Evolutionary conservation across 192 early-diverging fungal genomes (phyloP), one percentile per base, ranked within the genome.

Genomic region (Podila epigama): DNA sequence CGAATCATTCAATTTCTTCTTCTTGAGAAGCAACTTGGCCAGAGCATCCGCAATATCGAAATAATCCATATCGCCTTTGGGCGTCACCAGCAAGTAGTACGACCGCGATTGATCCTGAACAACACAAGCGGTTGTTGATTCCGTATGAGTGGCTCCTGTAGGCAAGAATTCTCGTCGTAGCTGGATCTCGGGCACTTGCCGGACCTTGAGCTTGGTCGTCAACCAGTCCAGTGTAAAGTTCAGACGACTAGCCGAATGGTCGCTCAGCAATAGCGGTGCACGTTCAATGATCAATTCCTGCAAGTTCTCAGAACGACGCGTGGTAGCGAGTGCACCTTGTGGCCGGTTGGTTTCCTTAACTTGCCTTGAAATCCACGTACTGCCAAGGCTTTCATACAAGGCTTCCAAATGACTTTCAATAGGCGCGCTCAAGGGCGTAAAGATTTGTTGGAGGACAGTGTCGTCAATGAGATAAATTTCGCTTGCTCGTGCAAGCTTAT

Each of bases 401-500:
- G 79, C 60, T 70, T 97, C 93, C 22, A 97, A 66, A 5, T 91
- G 58, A 7, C 83, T 81, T 29, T 95, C 93, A 62, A 90, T 85
- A 6, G 95, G 95, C 2, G 86, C 85, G 51, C 82, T 82, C 5
- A 93, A 73, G 2, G 94, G 94, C 0, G 79, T 80, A 68, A 97
- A 97, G 34, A 94, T 81, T 58, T 91, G 87, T 8, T 85, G 83
- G 12, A 90, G 79, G 5, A 87, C 86, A 1, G 89, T 84, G 56
- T 96, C 92, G 78, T 97, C 94, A 25, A 91, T 88, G 37, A 97
- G 78, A 63, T 86, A 93, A 28, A 97, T 91, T 39, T 93, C 88
- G 6, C 80, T 63, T 0, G 94, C 92, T 6, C 69, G 64, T 0
- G 91, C 93, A 10, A 96, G 82, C 34, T 81, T 69, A 67, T 89